These are phyloP conservation scores for Xylariaceae sp. DNA, from an alignment of 2,329 filamentous ascomycete species.

Conservation along the genomic window DNA sequence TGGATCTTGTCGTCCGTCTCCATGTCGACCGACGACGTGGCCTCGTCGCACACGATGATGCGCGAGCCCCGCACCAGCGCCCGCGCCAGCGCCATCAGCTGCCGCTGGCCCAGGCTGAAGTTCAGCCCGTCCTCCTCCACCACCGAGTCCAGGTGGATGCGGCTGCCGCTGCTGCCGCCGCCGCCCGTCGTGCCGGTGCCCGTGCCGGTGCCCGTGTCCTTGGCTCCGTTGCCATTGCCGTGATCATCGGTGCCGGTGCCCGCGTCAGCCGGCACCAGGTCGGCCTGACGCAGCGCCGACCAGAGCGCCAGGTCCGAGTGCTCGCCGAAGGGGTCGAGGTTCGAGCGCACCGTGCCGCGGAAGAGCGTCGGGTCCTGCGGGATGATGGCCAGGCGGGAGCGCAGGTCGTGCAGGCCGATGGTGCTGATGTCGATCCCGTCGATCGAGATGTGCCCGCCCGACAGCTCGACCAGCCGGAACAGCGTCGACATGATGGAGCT, in stretches of 20 bases:
- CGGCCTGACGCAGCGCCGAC: slow-evolving; percentile 69
- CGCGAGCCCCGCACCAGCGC: slow-evolving; percentile 80
- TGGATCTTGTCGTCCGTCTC: slow-evolving; percentile 97
- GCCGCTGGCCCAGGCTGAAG: slow-evolving; percentile 89
- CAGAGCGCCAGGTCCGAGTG: slow-evolving; percentile 72
- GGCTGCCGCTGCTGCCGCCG: slow-evolving; percentile 19
- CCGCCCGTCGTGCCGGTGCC: not conserved
- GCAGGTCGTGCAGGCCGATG: slow-evolving; percentile 66
- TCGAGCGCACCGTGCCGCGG: slow-evolving; percentile 69
- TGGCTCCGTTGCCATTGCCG: slow-evolving; percentile 16
- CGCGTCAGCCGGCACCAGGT: slow-evolving; percentile 54
- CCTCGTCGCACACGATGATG: slow-evolving; percentile 96
- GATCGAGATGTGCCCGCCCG: slow-evolving; percentile 53
- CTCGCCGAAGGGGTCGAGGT: slow-evolving; percentile 74
- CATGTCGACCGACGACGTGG: slow-evolving; percentile 87
- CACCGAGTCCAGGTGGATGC: slow-evolving; percentile 72
- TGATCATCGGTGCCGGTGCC: slow-evolving; percentile 30
- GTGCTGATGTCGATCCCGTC: slow-evolving; percentile 64
- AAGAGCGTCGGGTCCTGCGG: slow-evolving; percentile 81
- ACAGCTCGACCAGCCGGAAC: slow-evolving; percentile 66
- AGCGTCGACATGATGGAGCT: slow-evolving; percentile 76
- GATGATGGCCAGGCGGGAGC: slow-evolving; percentile 72
- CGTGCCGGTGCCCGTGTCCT: slow-evolving; percentile 30
- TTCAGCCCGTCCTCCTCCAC: slow-evolving; percentile 96
- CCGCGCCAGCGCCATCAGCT: slow-evolving; percentile 88